Base-by-base conservation (phyloP, 2,329 filamentous ascomycete species). In the Rhynchosporium agropyri region DNA sequence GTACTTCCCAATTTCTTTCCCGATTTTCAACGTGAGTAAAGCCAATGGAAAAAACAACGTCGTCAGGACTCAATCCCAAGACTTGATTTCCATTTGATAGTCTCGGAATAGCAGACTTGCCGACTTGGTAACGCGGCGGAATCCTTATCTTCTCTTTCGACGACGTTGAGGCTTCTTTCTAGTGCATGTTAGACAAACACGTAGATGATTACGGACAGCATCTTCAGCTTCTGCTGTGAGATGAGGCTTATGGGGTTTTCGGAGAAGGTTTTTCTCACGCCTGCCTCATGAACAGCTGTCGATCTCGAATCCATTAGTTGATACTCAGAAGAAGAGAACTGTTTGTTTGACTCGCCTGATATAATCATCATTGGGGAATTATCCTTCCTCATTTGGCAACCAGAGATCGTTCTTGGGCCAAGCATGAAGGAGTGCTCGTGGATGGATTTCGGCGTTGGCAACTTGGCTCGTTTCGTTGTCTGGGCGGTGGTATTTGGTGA, bases 371-470 rank as follows among this genome's bases (percentile, higher is more conserved):
- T 20, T 20, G 20, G 20, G 20, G 20, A 20, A 1, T 20, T 20
- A 20, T 20, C 20, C 20, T 20, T 20, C 20, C 20, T 20, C 20
- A 4, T 28, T 28, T 13, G 4, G 6, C 5, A 46, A 42, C 51
- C n/a, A 42, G 9, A 40, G 51, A 54, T 54, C 1, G 13, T 42
- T 33, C 7, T 26, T 20, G n/a, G 13, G 40, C 54, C 54, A 57
- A 46, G 40, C 45, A 12, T 45, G 15, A 31, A 57, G 38, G 38
- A 45, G 10, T 20, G 13, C 13, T 43, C 28, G 38, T 45, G 28
- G 54, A 40, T 33, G 13, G 28, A 57, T 57, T 45, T 57, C 54
- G 54, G 54, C 54, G 54, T 33, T 57, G 26, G 40, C 40, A 57
- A 2, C 54, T 57, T 45, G 54, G 54, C 54, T 43, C 31, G 54